Conservation (phyloP, 2,329 filamentous ascomycete species). For the Xylaria multiplex region DNA sequence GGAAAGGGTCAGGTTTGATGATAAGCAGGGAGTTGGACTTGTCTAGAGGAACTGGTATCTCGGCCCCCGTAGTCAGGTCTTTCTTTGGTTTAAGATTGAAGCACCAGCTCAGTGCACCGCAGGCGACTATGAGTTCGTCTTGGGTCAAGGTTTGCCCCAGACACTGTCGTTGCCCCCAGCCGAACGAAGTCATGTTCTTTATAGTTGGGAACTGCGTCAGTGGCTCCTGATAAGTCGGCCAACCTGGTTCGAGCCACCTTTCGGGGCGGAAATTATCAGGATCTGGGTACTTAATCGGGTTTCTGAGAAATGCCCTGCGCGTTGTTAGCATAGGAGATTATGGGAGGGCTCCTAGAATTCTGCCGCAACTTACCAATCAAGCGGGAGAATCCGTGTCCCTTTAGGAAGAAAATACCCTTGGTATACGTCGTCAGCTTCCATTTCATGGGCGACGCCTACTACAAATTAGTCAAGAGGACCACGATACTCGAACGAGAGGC, state of each 20-base stretch:
- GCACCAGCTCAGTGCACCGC: slow-evolving; percentile 59
- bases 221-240: slow-evolving; percentile 63
- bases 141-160: slow-evolving; percentile 52
- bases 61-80: slow-evolving; percentile 52
- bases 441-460: slow-evolving; percentile 60
- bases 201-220: slow-evolving; percentile 62
- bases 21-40: slow-evolving; percentile 67
- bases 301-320: slow-evolving; percentile 61
- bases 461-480: slow-evolving; percentile 25
- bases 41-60: slow-evolving; percentile 56
- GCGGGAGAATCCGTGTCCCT: slow-evolving; percentile 55
- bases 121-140: slow-evolving; percentile 61
- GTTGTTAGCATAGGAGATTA: slow-evolving; percentile 20
- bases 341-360: background rate
- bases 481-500: background rate
- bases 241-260: slow-evolving; percentile 62
- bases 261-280: slow-evolving; percentile 62
- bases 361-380: slow-evolving; percentile 51
- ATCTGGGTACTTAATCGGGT: slow-evolving; percentile 61
- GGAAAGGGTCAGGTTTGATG: slow-evolving; percentile 65
- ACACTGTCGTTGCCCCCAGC: slow-evolving; percentile 61
- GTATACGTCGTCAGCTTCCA: slow-evolving; percentile 61
- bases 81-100: slow-evolving; percentile 57
- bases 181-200: slow-evolving; percentile 64
- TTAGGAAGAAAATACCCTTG: slow-evolving; percentile 61